Evolutionary conservation across 768 basidiomycete genomes (phyloP).

Genomic region (Tricholoma sp.): DNA sequence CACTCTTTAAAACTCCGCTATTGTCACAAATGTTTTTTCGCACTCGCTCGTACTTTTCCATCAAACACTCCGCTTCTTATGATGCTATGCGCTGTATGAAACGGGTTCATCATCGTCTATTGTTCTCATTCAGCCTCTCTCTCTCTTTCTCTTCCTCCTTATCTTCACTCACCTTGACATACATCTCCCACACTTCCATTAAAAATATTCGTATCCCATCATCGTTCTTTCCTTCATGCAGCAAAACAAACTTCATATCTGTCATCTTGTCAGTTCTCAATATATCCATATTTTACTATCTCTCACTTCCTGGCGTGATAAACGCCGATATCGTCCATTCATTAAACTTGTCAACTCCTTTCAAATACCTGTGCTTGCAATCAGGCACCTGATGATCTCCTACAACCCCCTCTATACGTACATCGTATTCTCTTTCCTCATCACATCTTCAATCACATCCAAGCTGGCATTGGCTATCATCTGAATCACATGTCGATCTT

Average conservation of each 20-base stretch:
- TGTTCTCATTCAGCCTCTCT: slow-evolving; percentile 2
- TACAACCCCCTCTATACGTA: slow-evolving; percentile 33
- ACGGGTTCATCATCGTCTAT: slow-evolving; percentile 91
- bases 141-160: too few relatives aligned
- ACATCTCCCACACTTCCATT: slow-evolving; percentile 94
- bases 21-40: slow-evolving; percentile 69
- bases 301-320: slow-evolving; percentile 89
- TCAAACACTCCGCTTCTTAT: slow-evolving; percentile 85
- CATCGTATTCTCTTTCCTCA: slow-evolving; percentile 78
- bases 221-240: slow-evolving; percentile 96
- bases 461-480: slow-evolving; percentile 98
- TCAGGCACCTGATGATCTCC: slow-evolving; percentile 13
- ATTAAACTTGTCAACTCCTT: slow-evolving; percentile 94
- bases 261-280: slow-evolving; percentile 16
- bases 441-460: slow-evolving; percentile 91
- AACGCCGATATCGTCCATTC: slow-evolving; percentile 99
- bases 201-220: slow-evolving; percentile 94
- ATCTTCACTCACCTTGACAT: slow-evolving; percentile 77
- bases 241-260: slow-evolving; percentile 94
- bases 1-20: slow-evolving; percentile 16
- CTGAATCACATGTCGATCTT: slow-evolving; percentile 92
- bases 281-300: not conserved
- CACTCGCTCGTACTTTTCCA: slow-evolving; percentile 74
- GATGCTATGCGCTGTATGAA: slow-evolving; percentile 83
- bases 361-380: slow-evolving; percentile 70